Conservation (phyloP, 2,329 filamentous ascomycete species). For the Myriosclerotinia curreyana region DNA sequence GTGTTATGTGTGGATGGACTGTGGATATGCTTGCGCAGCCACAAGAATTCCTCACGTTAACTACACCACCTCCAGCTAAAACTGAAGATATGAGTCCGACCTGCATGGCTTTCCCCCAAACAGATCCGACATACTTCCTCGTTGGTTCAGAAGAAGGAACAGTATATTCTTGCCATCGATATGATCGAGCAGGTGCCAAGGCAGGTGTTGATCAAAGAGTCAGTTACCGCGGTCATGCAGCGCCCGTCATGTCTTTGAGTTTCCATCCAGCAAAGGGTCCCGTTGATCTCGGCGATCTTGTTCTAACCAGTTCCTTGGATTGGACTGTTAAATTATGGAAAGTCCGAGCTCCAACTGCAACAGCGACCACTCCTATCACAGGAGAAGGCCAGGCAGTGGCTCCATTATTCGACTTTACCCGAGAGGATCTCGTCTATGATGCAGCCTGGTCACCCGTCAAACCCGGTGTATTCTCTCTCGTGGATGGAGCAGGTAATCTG, state of each 20-base stretch:
- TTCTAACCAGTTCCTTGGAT: conserved; percentile 88
- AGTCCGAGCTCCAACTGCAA: conserved; percentile 75
- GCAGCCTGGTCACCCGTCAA: conserved; percentile 92
- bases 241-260: conserved; percentile 91
- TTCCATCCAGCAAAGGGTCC: conserved; percentile 93
- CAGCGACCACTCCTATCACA: conserved; percentile 54
- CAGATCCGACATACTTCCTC: conserved; percentile 96
- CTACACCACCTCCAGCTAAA: conserved; percentile 79
- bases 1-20: conserved; percentile 94
- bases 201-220: conserved; percentile 89
- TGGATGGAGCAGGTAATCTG: conserved; percentile 86
- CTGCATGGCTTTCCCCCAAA: conserved; percentile 89
- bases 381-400: conserved; percentile 53
- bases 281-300: conserved; percentile 89
- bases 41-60: conserved; percentile 87
- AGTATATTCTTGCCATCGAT: conserved; percentile 94
- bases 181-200: conserved; percentile 95
- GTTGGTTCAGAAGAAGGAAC: conserved; percentile 95
- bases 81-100: conserved; percentile 94
- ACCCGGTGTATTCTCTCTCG: conserved; percentile 89
- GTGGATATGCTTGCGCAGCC: conserved; percentile 97
- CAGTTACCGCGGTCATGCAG: conserved; percentile 84
- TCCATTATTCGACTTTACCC: conserved; percentile 83
- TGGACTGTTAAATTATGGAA: conserved; percentile 99
- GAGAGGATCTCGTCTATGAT: conserved; percentile 96